A percentile compares a stretch with the other conserved stretches of the same genome.
Evolutionary conservation across 805 yeast genomes (phyloP).

Genomic region (Saccharomycopsis sp.): DNA sequence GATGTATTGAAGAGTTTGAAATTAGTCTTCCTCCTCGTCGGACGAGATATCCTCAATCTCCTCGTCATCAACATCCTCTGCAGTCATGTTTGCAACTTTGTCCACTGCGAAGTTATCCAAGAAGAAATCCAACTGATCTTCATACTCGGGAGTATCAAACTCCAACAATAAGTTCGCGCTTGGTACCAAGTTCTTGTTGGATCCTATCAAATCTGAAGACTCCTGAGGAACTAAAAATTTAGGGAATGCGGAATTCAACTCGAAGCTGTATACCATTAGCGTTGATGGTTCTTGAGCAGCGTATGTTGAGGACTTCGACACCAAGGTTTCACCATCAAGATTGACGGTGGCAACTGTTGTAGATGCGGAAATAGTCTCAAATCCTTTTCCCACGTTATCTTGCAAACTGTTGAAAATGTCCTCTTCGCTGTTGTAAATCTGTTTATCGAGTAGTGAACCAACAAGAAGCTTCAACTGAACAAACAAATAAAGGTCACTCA

Average conservation of each 20-base stretch:
- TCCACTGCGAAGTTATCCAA: slow-evolving; percentile 24
- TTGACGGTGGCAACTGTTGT: too few relatives aligned
- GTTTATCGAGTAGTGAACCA: neutral
- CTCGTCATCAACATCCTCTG: slow-evolving; percentile 11
- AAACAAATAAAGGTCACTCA: slow-evolving; percentile 41
- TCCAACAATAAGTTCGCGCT: slow-evolving; percentile 58
- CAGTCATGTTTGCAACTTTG: neutral
- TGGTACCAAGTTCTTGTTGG: slow-evolving; percentile 52
- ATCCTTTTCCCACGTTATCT: neutral
- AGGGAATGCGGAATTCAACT: slow-evolving; percentile 55
- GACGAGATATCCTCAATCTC: slow-evolving; percentile 3
- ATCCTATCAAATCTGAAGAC: slow-evolving; percentile 28
- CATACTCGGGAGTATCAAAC: slow-evolving; percentile 26
- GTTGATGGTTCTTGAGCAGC: too few relatives aligned
- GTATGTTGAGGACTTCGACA: too few relatives aligned
- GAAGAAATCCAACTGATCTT: slow-evolving; percentile 27
- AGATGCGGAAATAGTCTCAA: neutral
- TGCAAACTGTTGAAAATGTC: neutral
- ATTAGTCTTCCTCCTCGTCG: slow-evolving; percentile 18
- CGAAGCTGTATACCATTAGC: slow-evolving; percentile 32
- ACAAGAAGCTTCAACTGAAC: slow-evolving; percentile 25
- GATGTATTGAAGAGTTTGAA: too few relatives aligned
- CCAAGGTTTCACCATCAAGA: neutral
- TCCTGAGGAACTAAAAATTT: slow-evolving; percentile 38
- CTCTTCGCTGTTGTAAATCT: neutral